phyloP scores from a whole-genome alignment of 179 eudicot species.

The Silene vulgaris region DNA sequence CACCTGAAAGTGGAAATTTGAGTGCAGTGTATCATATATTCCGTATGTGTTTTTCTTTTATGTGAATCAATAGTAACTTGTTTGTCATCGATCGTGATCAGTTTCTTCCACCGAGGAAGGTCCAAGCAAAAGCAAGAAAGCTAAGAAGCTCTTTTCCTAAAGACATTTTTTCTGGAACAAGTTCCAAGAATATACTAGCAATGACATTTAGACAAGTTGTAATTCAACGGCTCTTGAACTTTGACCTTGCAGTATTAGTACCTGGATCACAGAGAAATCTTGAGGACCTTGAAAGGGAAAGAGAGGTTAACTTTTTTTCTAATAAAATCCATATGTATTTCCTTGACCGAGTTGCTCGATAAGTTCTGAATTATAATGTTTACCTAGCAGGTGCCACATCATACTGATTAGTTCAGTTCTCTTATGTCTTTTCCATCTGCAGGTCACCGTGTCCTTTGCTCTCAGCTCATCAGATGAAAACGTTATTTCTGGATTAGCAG shows the following conservation, averaged over 20 bases:
- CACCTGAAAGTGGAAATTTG: conserved; percentile 12
- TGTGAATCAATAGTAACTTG: not conserved
- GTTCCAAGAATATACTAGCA: conserved; percentile 62
- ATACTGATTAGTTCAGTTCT: conserved; percentile 65
- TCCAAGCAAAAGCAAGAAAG: conserved; percentile 69
- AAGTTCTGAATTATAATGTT: conserved; percentile 27
- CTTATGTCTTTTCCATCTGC: conserved; percentile 69
- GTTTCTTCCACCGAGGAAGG: conserved; percentile 83
- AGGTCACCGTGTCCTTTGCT: conserved; percentile 68
- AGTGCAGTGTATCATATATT: not conserved
- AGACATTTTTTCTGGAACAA: conserved; percentile 46
- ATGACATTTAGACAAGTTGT: conserved; percentile 96
- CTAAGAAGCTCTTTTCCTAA: conserved; percentile 45
- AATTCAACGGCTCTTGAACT: conserved; percentile 65
- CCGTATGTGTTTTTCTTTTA: not conserved
- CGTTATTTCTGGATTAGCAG: conserved; percentile 59
- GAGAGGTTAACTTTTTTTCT: conserved; percentile 57
- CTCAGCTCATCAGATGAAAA: conserved; percentile 64
- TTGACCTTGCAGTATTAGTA: conserved; percentile 52
- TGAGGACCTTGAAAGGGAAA: conserved; percentile 61
- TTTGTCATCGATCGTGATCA: conserved; percentile 24
- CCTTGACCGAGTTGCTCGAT: not conserved
- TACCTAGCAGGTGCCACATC: conserved; percentile 61
- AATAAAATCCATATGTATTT: not conserved
- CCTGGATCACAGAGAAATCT: conserved; percentile 82